Conservation (phyloP, 2,329 filamentous ascomycete genomes). For the Calonectria henricotiae region DNA sequence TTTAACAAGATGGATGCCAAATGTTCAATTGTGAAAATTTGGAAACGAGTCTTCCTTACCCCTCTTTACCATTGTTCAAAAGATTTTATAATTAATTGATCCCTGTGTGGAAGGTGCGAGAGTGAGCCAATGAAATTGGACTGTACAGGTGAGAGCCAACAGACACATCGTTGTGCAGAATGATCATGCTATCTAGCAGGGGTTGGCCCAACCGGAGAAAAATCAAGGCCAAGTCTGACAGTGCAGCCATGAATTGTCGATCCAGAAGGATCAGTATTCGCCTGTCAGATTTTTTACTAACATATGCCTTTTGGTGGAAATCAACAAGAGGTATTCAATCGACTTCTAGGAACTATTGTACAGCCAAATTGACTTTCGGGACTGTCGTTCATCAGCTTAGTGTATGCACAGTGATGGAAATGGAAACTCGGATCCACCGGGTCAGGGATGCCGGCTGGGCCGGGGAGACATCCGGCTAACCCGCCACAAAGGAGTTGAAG, state of each 20-base stretch:
- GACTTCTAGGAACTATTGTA: background rate
- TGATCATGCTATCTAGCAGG: slow-evolving; percentile 6
- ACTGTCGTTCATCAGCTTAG: background rate
- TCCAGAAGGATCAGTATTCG: background rate
- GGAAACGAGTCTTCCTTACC: background rate
- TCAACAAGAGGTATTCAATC: background rate
- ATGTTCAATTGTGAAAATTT: background rate
- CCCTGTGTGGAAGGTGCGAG: background rate
- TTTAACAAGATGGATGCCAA: no score
- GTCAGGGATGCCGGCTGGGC: background rate
- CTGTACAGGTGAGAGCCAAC: background rate
- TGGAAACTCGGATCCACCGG: background rate
- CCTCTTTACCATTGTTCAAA: background rate
- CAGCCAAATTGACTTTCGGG: background rate
- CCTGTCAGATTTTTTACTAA: background rate
- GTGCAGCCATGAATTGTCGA: background rate
- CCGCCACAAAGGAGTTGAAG: no score
- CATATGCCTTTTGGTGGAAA: background rate
- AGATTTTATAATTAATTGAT: background rate
- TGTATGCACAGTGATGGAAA: background rate
- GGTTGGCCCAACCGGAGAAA: background rate
- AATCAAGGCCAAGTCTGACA: no score
- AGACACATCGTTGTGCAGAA: slow-evolving; percentile 8
- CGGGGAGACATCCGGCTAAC: background rate
- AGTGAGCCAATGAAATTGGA: background rate